Evolutionary conservation across 108 stramenopile species (phyloP).

Genomic region (Stephanodiscus triporus): DNA sequence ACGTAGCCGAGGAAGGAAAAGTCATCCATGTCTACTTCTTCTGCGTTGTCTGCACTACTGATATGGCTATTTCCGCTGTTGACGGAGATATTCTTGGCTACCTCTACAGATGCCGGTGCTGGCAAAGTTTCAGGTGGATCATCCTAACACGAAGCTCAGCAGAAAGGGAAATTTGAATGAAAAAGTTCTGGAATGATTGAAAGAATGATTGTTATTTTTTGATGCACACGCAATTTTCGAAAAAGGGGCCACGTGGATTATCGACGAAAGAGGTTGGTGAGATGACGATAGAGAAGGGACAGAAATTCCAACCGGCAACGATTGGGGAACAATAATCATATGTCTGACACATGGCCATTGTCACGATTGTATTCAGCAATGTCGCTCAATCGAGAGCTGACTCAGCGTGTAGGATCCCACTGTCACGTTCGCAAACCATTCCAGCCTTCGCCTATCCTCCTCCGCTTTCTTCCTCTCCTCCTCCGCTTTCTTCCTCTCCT

Average conservation of each 20-base stretch:
- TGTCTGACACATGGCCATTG: neutral
- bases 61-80: slow-evolving; percentile 10
- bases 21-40: slow-evolving; percentile 23
- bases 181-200: slow-evolving; percentile 64
- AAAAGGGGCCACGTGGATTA: too few relatives aligned
- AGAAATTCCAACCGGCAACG: neutral
- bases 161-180: slow-evolving; percentile 61
- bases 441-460: slow-evolving; percentile 6
- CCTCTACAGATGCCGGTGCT: neutral
- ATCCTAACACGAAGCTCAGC: slow-evolving; percentile 62
- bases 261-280: too few relatives aligned
- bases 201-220: slow-evolving; percentile 18
- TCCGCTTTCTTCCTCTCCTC: neutral
- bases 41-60: neutral
- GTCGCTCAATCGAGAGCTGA: slow-evolving; percentile 39
- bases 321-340: neutral
- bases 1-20: slow-evolving; percentile 64
- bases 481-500: too few relatives aligned
- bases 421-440: slow-evolving; percentile 25
- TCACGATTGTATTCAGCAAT: neutral
- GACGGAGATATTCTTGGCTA: neutral
- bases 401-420: slow-evolving; percentile 57
- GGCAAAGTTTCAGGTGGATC: slow-evolving; percentile 2
- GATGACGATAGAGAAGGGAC: neutral
- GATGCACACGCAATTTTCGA: neutral